A percentile compares a stretch with the other conserved stretches of the same genome.
phyloP scores from a whole-genome alignment of 2,329 filamentous ascomycete species.

The Botryotinia calthae region DNA sequence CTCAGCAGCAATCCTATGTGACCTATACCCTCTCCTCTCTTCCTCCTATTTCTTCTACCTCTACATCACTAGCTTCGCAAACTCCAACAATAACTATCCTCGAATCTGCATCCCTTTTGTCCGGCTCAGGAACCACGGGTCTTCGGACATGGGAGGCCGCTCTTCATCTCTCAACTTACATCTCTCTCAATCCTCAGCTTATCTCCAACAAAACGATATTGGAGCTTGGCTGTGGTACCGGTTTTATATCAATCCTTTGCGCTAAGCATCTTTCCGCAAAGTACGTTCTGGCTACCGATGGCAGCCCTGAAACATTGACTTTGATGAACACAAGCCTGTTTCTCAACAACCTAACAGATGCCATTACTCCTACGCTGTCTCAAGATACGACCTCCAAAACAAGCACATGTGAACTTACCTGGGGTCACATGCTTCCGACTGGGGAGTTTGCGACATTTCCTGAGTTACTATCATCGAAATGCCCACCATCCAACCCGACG shows the following conservation, averaged over 20 bases:
- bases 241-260: slow-evolving; percentile 71
- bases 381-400: slow-evolving; percentile 43
- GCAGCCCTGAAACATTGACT: slow-evolving; percentile 68
- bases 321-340: slow-evolving; percentile 65
- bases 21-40: slow-evolving; percentile 55
- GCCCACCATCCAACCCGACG: neutral
- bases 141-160: slow-evolving; percentile 80
- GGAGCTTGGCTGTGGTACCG: slow-evolving; percentile 75
- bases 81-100: slow-evolving; percentile 56
- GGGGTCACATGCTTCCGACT: slow-evolving; percentile 41
- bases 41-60: neutral
- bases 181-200: slow-evolving; percentile 44
- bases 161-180: slow-evolving; percentile 68
- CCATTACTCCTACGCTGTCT: neutral
- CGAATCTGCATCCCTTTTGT: slow-evolving; percentile 67
- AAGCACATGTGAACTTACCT: slow-evolving; percentile 54
- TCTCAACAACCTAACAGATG: slow-evolving; percentile 56
- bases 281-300: slow-evolving; percentile 68
- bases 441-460: slow-evolving; percentile 39
- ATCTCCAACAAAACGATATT: slow-evolving; percentile 59
- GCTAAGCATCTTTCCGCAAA: slow-evolving; percentile 61
- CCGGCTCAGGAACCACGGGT: slow-evolving; percentile 70
- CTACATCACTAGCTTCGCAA: neutral
- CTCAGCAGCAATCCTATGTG: slow-evolving; percentile 71
- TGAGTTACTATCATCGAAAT: slow-evolving; percentile 15